phyloP scores from a whole-genome alignment of 495 filamentous ascomycete species.

The Penicillium cataractarum region DNA sequence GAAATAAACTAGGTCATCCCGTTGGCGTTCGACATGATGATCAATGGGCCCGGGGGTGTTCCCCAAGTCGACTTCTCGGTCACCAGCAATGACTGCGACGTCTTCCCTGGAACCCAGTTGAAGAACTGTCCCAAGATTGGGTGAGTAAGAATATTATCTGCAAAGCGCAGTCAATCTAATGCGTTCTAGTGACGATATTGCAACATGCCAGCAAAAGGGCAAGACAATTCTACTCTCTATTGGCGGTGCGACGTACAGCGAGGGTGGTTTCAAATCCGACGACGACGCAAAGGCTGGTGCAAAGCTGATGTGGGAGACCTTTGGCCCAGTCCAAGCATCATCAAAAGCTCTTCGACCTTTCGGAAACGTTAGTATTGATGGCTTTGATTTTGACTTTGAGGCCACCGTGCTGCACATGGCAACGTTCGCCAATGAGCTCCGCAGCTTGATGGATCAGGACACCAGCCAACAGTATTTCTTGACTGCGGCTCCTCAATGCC shows the following conservation, averaged over 20 bases:
- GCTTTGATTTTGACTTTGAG: conserved; percentile 75
- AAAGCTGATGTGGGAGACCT: conserved; percentile 66
- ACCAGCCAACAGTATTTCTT: conserved; percentile 58
- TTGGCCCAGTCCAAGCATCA: conserved; percentile 47
- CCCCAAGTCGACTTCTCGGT: conserved; percentile 65
- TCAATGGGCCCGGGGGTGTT: conserved; percentile 52
- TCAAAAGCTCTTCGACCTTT: conserved; percentile 60
- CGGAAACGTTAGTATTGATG: conserved; percentile 64
- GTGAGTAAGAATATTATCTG: conserved; percentile 33
- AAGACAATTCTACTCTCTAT: conserved; percentile 72
- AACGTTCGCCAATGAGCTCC: conserved; percentile 58
- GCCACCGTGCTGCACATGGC: conserved; percentile 51
- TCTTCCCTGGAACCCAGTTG: conserved; percentile 58
- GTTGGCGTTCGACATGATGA: conserved; percentile 61
- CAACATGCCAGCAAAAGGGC: conserved; percentile 62
- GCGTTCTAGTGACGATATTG: conserved; percentile 55
- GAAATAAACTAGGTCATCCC: conserved; percentile 54
- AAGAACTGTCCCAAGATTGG: conserved; percentile 65
- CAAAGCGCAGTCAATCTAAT: conserved; percentile 23
- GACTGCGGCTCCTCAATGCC: conserved; percentile 70
- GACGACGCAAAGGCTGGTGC: conserved; percentile 59
- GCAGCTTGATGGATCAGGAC: conserved; percentile 55
- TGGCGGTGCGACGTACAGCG: conserved; percentile 64
- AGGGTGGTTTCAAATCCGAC: conserved; percentile 61
- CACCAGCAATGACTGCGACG: conserved; percentile 58